phyloP scores from a whole-genome alignment of 1,284 basidiomycete genomes.

The Trametes pubescens region DNA sequence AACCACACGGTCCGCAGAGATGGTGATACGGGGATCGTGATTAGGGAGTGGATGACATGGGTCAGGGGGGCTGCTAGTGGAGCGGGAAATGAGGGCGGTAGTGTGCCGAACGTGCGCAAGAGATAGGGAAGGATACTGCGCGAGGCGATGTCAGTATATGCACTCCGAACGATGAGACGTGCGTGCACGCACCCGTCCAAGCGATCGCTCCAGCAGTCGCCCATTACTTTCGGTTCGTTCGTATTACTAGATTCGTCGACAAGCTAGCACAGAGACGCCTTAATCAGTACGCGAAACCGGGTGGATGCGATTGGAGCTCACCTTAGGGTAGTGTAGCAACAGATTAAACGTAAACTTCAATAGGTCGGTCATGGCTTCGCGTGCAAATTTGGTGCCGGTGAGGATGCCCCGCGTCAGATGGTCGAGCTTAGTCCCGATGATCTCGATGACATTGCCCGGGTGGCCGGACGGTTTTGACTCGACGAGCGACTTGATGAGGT shows the following conservation, averaged over 20 bases:
- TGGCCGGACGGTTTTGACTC: slow-evolving; percentile 64
- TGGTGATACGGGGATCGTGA: slow-evolving; percentile 71
- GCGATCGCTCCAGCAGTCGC: slow-evolving; percentile 74
- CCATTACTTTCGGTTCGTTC: slow-evolving; percentile 51
- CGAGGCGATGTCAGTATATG: slow-evolving; percentile 3
- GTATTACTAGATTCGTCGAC: slow-evolving; percentile 40
- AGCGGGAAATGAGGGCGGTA: slow-evolving; percentile 64
- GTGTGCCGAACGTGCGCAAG: slow-evolving; percentile 66
- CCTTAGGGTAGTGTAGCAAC: slow-evolving; percentile 73
- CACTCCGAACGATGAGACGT: neutral
- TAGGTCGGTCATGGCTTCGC: slow-evolving; percentile 78
- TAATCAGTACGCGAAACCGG: slow-evolving; percentile 25
- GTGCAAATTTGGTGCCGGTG: slow-evolving; percentile 59
- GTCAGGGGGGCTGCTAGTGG: slow-evolving; percentile 75
- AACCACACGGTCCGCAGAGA: slow-evolving; percentile 63
- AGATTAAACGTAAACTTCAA: slow-evolving; percentile 83
- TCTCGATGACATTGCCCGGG: slow-evolving; percentile 59
- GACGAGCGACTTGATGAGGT: slow-evolving; percentile 65
- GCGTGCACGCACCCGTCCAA: slow-evolving; percentile 63
- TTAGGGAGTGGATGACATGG: slow-evolving; percentile 77
- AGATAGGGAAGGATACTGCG: slow-evolving; percentile 65
- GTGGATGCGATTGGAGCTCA: slow-evolving; percentile 30
- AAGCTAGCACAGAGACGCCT: slow-evolving; percentile 46
- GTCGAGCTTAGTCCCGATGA: slow-evolving; percentile 66
- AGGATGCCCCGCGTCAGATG: slow-evolving; percentile 55